These are phyloP conservation scores for Boletus eberwhitei DNA, from an alignment of 768 basidiomycete genomes.

Conservation along the genomic window DNA sequence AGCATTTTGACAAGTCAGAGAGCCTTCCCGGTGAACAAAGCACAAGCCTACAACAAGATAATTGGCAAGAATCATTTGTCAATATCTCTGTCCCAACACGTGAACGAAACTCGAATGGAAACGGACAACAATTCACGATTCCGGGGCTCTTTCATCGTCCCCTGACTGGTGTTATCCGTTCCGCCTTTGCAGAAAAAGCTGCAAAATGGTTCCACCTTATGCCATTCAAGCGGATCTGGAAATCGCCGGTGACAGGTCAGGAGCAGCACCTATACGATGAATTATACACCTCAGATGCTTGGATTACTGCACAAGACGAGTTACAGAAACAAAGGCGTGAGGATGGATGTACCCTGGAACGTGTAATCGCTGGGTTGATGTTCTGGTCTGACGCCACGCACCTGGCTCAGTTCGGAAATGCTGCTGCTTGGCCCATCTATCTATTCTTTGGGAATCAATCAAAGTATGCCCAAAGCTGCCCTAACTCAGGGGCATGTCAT, in stretches of 20 bases:
- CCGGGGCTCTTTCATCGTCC: slow-evolving; percentile 27
- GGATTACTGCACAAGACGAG: neutral
- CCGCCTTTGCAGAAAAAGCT: slow-evolving; percentile 1
- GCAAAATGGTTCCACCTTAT: slow-evolving; percentile 9
- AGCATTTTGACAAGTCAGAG: slow-evolving; percentile 3
- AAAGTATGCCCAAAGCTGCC: no score
- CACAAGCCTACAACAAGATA: no score
- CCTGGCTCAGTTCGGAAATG: no score
- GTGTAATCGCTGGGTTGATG: no score
- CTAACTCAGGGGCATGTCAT: no score
- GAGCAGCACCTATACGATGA: neutral
- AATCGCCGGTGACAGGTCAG: neutral
- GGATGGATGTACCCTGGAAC: neutral
- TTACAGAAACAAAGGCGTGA: neutral
- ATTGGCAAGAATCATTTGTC: neutral
- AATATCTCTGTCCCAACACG: slow-evolving; percentile 31
- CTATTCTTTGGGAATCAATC: no score
- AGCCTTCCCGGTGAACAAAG: neutral
- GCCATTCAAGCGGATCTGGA: slow-evolving; percentile 6
- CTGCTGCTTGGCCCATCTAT: no score
- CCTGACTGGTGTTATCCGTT: slow-evolving; percentile 12
- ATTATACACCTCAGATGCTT: neutral
- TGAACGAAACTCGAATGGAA: neutral
- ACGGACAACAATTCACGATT: neutral
- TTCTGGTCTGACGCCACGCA: no score